Evolutionary conservation across 2,329 filamentous ascomycete species (phyloP).

Genomic region (Plenodomus lindquistii): DNA sequence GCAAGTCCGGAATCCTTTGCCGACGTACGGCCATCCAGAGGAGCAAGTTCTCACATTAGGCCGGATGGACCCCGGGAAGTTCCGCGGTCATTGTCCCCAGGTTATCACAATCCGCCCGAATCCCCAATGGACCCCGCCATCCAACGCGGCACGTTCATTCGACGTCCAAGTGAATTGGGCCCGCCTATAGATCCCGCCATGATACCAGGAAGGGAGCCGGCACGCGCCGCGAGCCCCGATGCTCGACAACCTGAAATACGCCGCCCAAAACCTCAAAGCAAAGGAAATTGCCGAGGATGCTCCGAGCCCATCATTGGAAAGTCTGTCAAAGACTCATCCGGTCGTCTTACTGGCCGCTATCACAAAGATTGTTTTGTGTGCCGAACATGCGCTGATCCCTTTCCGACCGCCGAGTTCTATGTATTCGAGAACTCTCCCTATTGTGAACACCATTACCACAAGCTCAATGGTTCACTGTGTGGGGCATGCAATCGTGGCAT

Average conservation of each 20-base stretch:
- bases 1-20: constrained; percentile 36
- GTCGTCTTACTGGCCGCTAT: constrained; percentile 87
- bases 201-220: constrained; percentile 17
- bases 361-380: constrained; percentile 96
- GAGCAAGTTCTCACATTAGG: constrained; percentile 23
- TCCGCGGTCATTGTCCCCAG: constrained; percentile 25
- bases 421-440: constrained; percentile 86
- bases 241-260: constrained; percentile 21
- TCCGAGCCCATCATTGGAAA: constrained; percentile 79
- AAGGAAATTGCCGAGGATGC: constrained; percentile 84
- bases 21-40: constrained; percentile 22
- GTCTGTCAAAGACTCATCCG: constrained; percentile 91
- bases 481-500: constrained; percentile 80
- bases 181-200: constrained; percentile 18
- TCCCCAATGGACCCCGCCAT: constrained; percentile 48
- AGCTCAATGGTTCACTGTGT: constrained; percentile 86
- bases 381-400: constrained; percentile 77
- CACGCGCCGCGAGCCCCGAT: constrained; percentile 15
- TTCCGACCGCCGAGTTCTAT: constrained; percentile 88
- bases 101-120: constrained; percentile 32
- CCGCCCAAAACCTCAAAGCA: constrained; percentile 51
- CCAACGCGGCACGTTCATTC: constrained; percentile 34
- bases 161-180: constrained; percentile 15
- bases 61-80: constrained; percentile 25
- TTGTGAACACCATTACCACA: constrained; percentile 90